Evolutionary conservation across 306 rosid genomes (phyloP).

Genomic region (Vicia villosa): DNA sequence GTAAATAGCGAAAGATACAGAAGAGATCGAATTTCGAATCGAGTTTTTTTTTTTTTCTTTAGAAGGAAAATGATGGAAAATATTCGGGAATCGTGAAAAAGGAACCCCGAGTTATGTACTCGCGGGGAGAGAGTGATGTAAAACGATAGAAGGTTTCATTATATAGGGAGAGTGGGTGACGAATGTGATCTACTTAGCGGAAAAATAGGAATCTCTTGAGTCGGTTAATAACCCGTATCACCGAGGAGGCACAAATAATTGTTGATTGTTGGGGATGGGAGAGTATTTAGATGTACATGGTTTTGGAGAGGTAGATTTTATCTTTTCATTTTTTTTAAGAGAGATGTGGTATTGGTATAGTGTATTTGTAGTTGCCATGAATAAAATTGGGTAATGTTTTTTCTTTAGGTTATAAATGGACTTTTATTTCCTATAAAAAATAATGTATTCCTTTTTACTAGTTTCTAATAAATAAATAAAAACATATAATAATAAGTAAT

Average conservation of each 20-base stretch:
- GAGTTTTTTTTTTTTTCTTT: not conserved
- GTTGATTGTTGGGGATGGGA: too few species aligned
- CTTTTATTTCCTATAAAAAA: too few species aligned
- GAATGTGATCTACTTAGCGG: slow-evolving; percentile 1
- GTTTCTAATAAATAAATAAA: too few species aligned
- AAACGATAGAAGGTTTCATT: not conserved
- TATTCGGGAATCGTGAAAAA: slow-evolving; percentile 7
- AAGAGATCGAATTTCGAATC: not conserved
- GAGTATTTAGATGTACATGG: rapidly evolving
- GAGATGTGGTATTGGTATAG: too few species aligned
- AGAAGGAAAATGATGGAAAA: slow-evolving; percentile 17
- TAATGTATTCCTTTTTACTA: too few species aligned
- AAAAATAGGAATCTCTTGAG: not conserved
- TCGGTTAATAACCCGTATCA: slow-evolving; percentile 19
- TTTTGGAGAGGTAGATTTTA: too few species aligned
- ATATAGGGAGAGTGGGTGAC: not conserved
- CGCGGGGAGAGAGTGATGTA: not conserved
- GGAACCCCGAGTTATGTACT: slow-evolving; percentile 20
- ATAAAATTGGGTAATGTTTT: too few species aligned
- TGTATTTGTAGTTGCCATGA: too few species aligned
- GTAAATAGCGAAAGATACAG: slow-evolving; percentile 16
- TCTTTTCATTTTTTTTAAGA: too few species aligned
- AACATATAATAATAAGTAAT: too few species aligned
- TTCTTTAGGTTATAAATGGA: too few species aligned
- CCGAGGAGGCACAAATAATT: too few species aligned